Percentiles rank a stretch among this genome's conserved stretches.
These are phyloP conservation scores for Adansonia madagascariensis DNA, from an alignment of 441 rosid species.

Conservation along the genomic window DNA sequence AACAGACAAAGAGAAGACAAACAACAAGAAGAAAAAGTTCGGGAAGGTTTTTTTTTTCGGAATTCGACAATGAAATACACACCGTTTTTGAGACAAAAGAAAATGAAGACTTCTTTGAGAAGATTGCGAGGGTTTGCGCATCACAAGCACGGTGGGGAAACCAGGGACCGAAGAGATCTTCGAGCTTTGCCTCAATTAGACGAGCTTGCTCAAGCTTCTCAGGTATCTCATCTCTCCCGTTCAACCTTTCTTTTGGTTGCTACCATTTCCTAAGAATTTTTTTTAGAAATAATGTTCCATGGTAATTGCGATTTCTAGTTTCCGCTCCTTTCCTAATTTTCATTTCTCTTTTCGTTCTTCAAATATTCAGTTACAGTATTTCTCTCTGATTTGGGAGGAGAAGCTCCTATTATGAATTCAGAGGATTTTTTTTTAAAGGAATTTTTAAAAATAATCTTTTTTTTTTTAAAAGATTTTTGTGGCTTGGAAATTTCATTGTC, in stretches of 20 bases:
- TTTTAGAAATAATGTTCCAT: not conserved
- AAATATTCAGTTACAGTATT: constrained; percentile 5
- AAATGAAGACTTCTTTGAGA: constrained; percentile 78
- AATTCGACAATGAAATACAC: not conserved
- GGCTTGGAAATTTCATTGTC: not conserved
- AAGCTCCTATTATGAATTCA: not conserved
- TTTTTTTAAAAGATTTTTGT: not conserved
- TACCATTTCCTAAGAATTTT: not conserved
- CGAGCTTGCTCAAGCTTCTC: constrained; percentile 77
- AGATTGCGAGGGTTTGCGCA: constrained; percentile 62
- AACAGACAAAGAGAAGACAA: not conserved
- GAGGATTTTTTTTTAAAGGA: not conserved
- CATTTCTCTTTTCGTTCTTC: constrained; percentile 3
- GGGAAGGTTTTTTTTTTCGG: not conserved
- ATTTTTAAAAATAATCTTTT: not conserved
- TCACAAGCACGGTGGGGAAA: constrained; percentile 50
- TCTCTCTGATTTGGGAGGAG: not conserved
- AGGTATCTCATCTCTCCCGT: constrained; percentile 34
- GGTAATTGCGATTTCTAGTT: not conserved
- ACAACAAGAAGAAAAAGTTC: not conserved
- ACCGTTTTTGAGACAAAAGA: not conserved
- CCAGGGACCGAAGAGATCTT: constrained; percentile 50
- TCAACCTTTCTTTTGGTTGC: too few species aligned
- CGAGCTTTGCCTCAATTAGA: constrained; percentile 52
- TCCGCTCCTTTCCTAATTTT: constrained; percentile 15